Conservation (phyloP, 108 stramenopile genomes). For the Ochromonas danica region DNA sequence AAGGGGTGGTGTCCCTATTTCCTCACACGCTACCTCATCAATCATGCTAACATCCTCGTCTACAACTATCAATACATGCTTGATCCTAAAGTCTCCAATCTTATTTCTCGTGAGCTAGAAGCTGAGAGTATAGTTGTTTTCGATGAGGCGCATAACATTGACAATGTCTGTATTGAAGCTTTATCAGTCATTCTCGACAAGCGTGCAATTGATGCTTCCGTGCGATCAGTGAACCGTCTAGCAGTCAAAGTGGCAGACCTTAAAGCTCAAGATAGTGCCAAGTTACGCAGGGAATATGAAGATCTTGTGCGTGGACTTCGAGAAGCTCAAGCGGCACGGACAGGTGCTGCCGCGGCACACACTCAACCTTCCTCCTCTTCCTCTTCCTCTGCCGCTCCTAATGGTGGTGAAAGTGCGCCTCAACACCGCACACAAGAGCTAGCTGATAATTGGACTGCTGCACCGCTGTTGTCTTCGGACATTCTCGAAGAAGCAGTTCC, state of each 20-base stretch:
- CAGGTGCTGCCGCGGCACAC: constrained; percentile 59
- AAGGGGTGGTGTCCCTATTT: constrained; percentile 98
- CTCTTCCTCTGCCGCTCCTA: neutral
- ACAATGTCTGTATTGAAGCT: constrained; percentile 98
- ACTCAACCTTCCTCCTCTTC: constrained; percentile 64
- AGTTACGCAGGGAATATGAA: constrained; percentile 88
- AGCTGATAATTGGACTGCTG: too few relatives aligned
- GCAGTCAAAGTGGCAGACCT: constrained; percentile 74
- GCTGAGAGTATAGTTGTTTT: constrained; percentile 94
- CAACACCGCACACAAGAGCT: too few relatives aligned
- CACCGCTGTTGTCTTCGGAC: too few relatives aligned
- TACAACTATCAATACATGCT: constrained; percentile 99
- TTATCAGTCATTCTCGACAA: constrained; percentile 87
- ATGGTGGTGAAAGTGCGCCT: too few relatives aligned
- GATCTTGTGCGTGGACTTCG: constrained; percentile 58
- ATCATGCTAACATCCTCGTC: constrained; percentile 92
- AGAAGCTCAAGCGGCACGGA: neutral
- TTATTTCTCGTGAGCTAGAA: constrained; percentile 77
- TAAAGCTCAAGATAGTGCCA: constrained; percentile 74
- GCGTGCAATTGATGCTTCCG: constrained; percentile 81
- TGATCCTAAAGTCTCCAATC: constrained; percentile 83
- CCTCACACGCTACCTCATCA: constrained; percentile 88
- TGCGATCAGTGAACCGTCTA: constrained; percentile 75
- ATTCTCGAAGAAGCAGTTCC: constrained; percentile 96
- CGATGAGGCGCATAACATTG: constrained; percentile 98